These are phyloP conservation scores for Carex pumila DNA, from an alignment of 176 grass and related monocot genomes.

Conservation along the genomic window DNA sequence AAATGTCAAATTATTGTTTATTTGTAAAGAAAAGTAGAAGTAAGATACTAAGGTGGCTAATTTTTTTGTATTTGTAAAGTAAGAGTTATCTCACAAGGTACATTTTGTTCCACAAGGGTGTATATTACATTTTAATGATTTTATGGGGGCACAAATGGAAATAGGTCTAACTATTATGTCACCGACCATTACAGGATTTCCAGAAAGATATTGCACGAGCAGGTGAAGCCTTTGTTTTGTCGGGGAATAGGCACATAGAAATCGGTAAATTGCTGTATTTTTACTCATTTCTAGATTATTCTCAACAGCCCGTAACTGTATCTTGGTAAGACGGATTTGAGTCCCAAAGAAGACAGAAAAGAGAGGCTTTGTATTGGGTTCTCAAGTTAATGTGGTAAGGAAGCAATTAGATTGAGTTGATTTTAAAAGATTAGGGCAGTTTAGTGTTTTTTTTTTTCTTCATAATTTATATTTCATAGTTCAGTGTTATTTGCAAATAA, in stretches of 20 bases:
- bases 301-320: background rate
- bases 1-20: background rate
- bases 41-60: background rate
- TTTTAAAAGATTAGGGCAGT: background rate
- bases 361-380: background rate
- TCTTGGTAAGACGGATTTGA: conserved; percentile 4
- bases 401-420: background rate
- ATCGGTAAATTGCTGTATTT: conserved; percentile 45
- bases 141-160: background rate
- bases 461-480: background rate
- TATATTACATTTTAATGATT: background rate
- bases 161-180: background rate
- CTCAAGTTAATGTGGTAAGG: background rate
- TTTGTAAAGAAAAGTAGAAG: background rate
- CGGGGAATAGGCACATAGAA: conserved; percentile 75
- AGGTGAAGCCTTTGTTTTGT: conserved; percentile 56
- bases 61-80: background rate
- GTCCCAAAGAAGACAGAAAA: background rate
- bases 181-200: conserved; percentile 55
- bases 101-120: background rate
- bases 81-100: background rate
- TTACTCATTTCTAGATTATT: conserved; percentile 22
- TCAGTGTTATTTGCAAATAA: background rate
- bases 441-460: background rate
- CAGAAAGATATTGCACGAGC: conserved; percentile 88